These are phyloP conservation scores for Mucor indicus DNA, from an alignment of 371 early-diverging fungal species.

Conservation along the genomic window DNA sequence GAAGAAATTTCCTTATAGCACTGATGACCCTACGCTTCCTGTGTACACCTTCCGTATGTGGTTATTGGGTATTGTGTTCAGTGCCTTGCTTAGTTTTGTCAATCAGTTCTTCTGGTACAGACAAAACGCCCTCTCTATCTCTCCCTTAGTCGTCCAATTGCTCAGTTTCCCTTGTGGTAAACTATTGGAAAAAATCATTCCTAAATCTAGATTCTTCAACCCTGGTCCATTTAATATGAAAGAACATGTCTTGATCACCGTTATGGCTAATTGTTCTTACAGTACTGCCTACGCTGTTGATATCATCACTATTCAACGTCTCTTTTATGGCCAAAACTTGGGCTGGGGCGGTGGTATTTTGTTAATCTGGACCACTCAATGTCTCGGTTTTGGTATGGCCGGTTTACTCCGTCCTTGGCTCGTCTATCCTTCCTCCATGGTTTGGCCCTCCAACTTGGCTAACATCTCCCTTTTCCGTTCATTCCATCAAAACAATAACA, in stretches of 20 bases:
- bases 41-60: slow-evolving; percentile 77
- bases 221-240: slow-evolving; percentile 88
- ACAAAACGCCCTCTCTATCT: slow-evolving; percentile 46
- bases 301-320: slow-evolving; percentile 65
- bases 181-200: slow-evolving; percentile 57
- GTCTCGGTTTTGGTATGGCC: slow-evolving; percentile 82
- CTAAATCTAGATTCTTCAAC: slow-evolving; percentile 58
- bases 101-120: slow-evolving; percentile 81
- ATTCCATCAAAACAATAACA: slow-evolving; percentile 56
- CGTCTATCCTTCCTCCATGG: slow-evolving; percentile 83
- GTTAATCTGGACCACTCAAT: slow-evolving; percentile 68
- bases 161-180: slow-evolving; percentile 65
- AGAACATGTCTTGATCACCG: slow-evolving; percentile 79
- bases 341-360: slow-evolving; percentile 59
- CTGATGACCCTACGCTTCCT: slow-evolving; percentile 66
- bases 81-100: slow-evolving; percentile 56
- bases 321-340: slow-evolving; percentile 60
- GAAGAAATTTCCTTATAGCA: slow-evolving; percentile 22
- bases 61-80: slow-evolving; percentile 64
- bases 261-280: slow-evolving; percentile 55
- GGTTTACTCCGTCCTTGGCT: slow-evolving; percentile 74
- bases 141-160: slow-evolving; percentile 57
- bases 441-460: slow-evolving; percentile 79
- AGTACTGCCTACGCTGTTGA: slow-evolving; percentile 73
- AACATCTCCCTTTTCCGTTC: slow-evolving; percentile 71